These are phyloP conservation scores for Caryopteris hybrid DNA, from an alignment of 305 asterid genomes.

Conservation along the genomic window DNA sequence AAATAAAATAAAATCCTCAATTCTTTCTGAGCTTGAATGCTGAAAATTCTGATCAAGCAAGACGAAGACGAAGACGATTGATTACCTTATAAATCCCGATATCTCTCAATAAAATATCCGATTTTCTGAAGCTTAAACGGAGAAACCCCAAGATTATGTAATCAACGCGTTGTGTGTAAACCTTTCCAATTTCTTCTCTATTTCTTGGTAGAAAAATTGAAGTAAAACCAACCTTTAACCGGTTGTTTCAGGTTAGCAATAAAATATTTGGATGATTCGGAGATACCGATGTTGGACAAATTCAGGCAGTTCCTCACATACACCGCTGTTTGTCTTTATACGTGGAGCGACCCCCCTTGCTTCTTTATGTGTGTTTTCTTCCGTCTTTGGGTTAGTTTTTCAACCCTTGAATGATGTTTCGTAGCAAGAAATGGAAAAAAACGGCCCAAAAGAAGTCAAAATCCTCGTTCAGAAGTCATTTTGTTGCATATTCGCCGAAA, in stretches of 20 bases:
- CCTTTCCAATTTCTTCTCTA: background rate
- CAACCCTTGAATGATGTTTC: background rate
- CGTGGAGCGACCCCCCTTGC: slow-evolving; percentile 25
- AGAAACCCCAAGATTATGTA: background rate
- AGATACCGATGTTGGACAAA: slow-evolving; percentile 14
- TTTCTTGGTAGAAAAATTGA: background rate
- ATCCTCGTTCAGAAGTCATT: background rate
- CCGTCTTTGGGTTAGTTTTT: background rate
- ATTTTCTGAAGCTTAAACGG: slow-evolving; percentile 8
- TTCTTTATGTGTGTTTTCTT: slow-evolving; percentile 5
- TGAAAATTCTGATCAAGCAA: background rate
- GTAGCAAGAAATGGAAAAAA: background rate
- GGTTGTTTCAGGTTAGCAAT: slow-evolving; percentile 11
- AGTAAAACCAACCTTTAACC: slow-evolving; percentile 7
- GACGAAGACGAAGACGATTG: slow-evolving; percentile 11
- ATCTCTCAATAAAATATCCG: background rate
- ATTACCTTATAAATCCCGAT: slow-evolving; percentile 11
- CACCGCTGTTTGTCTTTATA: background rate
- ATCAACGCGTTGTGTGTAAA: slow-evolving; percentile 1
- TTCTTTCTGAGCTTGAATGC: slow-evolving; percentile 13
- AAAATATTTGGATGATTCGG: slow-evolving; percentile 9
- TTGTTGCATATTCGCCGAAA: background rate
- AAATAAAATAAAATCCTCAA: background rate
- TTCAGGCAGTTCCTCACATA: slow-evolving; percentile 15
- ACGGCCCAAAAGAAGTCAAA: background rate